Percentiles rank a stretch among this genome's conserved stretches.
phyloP scores from a whole-genome alignment of 2,329 filamentous ascomycete genomes.

The Alternaria brassicicola region DNA sequence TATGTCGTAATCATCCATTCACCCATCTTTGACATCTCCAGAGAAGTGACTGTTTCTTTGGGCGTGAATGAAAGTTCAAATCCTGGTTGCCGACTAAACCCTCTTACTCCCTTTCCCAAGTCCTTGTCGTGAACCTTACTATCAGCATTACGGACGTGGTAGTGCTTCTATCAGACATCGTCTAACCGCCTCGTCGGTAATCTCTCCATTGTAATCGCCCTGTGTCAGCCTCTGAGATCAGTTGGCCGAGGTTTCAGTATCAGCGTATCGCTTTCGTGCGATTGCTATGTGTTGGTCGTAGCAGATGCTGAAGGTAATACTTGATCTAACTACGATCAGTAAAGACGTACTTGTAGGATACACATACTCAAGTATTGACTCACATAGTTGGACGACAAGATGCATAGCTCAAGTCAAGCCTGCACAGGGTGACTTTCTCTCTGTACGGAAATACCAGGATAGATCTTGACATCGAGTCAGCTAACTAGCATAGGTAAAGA shows the following conservation, averaged over 20 bases:
- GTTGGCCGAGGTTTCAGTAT: background rate
- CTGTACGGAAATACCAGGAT: conserved; percentile 6
- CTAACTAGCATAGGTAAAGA: background rate
- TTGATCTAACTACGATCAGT: background rate
- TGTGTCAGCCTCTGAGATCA: background rate
- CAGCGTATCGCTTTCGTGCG: background rate
- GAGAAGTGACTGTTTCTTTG: no score
- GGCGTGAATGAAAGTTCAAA: no score
- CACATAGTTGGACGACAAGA: background rate
- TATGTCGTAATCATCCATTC: no score
- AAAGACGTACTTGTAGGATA: background rate
- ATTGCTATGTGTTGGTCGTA: background rate
- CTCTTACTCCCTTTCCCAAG: no score
- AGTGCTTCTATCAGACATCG: background rate
- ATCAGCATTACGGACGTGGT: background rate
- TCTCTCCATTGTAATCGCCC: background rate
- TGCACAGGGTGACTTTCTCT: background rate
- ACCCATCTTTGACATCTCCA: no score
- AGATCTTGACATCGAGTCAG: conserved; percentile 3
- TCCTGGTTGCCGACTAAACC: no score
- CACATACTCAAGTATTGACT: background rate
- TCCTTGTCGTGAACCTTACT: background rate
- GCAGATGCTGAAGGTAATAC: background rate
- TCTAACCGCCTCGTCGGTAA: background rate
- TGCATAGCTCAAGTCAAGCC: background rate